Base-by-base conservation (phyloP, 805 yeast species). In the Candida stauntonica region DNA sequence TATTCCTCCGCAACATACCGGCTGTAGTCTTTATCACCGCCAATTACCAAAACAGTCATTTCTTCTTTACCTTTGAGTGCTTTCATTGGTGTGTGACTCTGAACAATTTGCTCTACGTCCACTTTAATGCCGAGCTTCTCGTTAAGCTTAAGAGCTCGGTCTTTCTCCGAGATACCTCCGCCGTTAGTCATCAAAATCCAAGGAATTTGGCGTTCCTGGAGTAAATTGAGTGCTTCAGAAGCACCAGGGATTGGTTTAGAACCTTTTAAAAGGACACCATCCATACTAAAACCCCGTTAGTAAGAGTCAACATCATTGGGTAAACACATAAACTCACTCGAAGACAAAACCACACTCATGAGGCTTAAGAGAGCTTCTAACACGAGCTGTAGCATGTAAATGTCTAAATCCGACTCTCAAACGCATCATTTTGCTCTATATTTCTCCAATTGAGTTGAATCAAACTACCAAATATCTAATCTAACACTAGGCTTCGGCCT, bases 171-270 rank as follows among this genome's bases (percentile, higher is more conserved):
- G 23, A 71, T 71, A 2, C 97, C 96, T 6, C 96, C 96, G 15
- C 97, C 96, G 58, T 89, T 88, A 7, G 96, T 88, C 56, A 89
- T 67, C 29, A 89, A 56, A n/a, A 87, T 76, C 63, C 77, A 89
- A 1, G 97, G 96, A 6, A 87, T 66, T 15, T 71, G 68, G 17
- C 70, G 54, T 7, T 68, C 46, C 31, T 79, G 65, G 32, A 89
- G 64, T 14, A 75, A 56, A 33, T 66, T 57, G 21, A 85, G 62
- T 0, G 95, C 83, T 14, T 68, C 69, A 11, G 63, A 64, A 2
- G 95, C 96, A 31, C 67, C 68, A 2, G 78, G 76, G 33, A 88
- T 75, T 1, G 89, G 75, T 34, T 68, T 68, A 16, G 73, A 63
- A 15, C 96, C 95, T 44, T 89, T 75, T 16, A 89, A 55, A 17